Base-by-base conservation (phyloP, 805 yeast species). In the Kazachstania bromeliacearum region DNA sequence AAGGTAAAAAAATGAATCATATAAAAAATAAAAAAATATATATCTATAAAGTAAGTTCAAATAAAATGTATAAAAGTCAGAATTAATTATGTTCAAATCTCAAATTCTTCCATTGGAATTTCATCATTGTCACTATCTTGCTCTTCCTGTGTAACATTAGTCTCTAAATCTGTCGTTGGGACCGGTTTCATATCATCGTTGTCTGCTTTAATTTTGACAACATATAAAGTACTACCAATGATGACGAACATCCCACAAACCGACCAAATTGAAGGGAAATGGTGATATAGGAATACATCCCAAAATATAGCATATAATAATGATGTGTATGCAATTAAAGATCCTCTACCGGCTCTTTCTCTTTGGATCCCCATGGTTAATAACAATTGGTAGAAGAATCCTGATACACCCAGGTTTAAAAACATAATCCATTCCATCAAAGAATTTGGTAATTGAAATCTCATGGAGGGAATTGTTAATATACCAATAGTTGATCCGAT, bases 301-400 rank as follows among this genome's bases (percentile, higher is more conserved):
- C 88, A 78, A 22, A 81, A 39, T 13, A 85, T 62, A 0, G 95
- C 89, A 60, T 79, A 85, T 2, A 87, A 62, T 67, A 87, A 70
- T 50, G 79, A 84, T 2, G 87, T 69, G 54, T 88, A 88, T 2
- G 72, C 62, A 75, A 85, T 77, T 41, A 83, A 68, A 9, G 88
- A 68, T 0, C 87, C 84, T 38, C 82, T 69, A 4, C 85, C 76
- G 0, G 95, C 94, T 35, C 66, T 64, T 43, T 83, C 95, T 37
- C 84, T 66, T 55, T 85, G 94, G 34, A 87, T 71, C 1, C 95
- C 96, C 7, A 84, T 75, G 0, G 96, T 83, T 32, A 83, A 59
- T 25, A 79, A 62, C 49, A 77, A 78, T 56, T 88, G 96, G 78
- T 80, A 82, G 41, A 77, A 60, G 57, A 87, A 88, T 0, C 96